Evolutionary conservation across 176 grass and related monocot species (phyloP), one percentile per base, ranked within the genome.

Genomic region (Melocanna baccifera): DNA sequence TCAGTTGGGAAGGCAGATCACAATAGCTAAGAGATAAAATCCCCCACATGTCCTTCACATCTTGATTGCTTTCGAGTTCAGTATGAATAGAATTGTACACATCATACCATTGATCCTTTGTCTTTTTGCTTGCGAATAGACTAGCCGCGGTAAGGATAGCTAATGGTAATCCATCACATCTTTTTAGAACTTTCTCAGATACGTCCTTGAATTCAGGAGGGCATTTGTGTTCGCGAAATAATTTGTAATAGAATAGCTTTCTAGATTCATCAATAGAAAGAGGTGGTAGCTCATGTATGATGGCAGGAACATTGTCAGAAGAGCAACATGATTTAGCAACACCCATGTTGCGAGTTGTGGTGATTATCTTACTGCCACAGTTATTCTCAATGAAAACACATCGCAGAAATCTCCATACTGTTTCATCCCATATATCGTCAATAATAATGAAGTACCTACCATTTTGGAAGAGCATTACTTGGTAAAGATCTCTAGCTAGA

Each of bases 351-450:
- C 75, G 75, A 22, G 75, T 64, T 72, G 84, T 86, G 1, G 53
- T 79, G 41, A 86, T 79, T 23, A 86, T 46, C 51, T 53, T 78
- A 39, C 75, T 86, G 9, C 55, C 43, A 6, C 55, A 19, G 9
- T 62, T 79, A 1, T 72, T 79, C 43, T 86, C 42, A 79, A 62
- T 1, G 0, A 86, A 12, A 36, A 43, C 40, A 52, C 4, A 48
- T 2, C 34, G 34, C 34, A 36, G 34, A 36, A 36, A 4, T 36
- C 34, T 36, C 34, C 34, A 36, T 36, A 36, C 37, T 63, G 0
- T 79, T 86, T 13, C 18, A 5, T 18, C 37, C 66, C 84, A 86
- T 51, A 86, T 79, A 52, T 79, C 84, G 41, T 86, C 84, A 52
- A 79, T 18, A 41, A 79, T 20, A 29, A 79, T 79, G 11, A 86